Base-by-base conservation (phyloP, 805 yeast species). In the Candida coleopterorum region DNA sequence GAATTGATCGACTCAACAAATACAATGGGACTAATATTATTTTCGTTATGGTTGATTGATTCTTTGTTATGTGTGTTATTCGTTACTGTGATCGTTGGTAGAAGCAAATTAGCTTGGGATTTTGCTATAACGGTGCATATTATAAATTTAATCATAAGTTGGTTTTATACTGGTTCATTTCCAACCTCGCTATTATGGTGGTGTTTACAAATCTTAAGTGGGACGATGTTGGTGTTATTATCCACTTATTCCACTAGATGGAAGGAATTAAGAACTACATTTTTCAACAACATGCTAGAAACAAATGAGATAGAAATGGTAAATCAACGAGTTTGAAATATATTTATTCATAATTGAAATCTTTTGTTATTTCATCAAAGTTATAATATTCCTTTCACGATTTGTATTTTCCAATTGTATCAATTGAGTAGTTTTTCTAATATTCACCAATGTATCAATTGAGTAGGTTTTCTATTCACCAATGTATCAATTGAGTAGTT, bases 31-130 rank as follows among this genome's bases (percentile, higher is more conserved):
- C 64, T 88, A 53, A 78, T 85, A 0, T 60, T 90, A 29, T 74
- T 81, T 24, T 56, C 75, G 6, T 58, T 89, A 39, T 90, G 97
- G 97, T 64, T 90, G 11, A 57, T 87, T 34, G 95, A 85, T 55
- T 72, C 96, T 0, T 68, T 93, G 29, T 64, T 93, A 27, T 82
- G 95, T 47, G 96, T 88, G 1, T 58, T 86, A 9, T 87, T 86
- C 53, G 79, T 90, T 52, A 86, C 95, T 1, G 60, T 89, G 2
- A 79, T 90, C 18, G 96, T 90, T 9, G 96, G 97, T 0, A 69
- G 97, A 39, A 84, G 95, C 28, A 93, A 90, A 56, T 64, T 90
- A 34, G 97, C 97, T 0, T 84, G 96, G 84, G 98, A 90, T 60
- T 90, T 93, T 64, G 96, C 96, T 9, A 53, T 90, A n/a, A 93